Evolutionary conservation across 352 stramenopile genomes (phyloP).

Genomic region (Globisporangium nunn): DNA sequence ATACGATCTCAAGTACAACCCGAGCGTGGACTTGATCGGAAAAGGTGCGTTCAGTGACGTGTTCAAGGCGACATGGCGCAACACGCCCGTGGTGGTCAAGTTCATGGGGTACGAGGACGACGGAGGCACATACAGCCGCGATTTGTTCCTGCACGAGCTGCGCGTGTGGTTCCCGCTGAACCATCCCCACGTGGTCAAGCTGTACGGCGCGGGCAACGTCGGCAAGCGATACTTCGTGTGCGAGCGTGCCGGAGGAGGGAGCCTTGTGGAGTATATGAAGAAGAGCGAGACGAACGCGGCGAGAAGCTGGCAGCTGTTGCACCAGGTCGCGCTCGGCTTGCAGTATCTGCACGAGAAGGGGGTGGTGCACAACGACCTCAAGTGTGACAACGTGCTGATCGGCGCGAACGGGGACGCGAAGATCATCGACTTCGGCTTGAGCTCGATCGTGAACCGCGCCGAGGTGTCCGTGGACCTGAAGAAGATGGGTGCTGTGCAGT

Average conservation of each 20-base stretch:
- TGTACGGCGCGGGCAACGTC: not conserved
- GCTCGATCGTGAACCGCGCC: not conserved
- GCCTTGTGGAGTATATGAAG: not conserved
- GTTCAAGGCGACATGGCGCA: constrained; percentile 1
- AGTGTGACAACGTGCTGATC: not conserved
- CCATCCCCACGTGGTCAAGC: not conserved
- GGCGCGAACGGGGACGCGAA: not conserved
- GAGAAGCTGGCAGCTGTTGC: not conserved
- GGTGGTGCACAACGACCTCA: not conserved
- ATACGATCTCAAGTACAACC: not conserved
- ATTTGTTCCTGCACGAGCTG: not conserved
- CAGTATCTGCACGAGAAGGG: not conserved
- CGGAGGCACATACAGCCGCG: not conserved
- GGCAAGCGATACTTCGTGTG: not conserved
- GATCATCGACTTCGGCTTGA: not conserved
- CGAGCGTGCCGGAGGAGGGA: not conserved
- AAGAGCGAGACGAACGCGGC: not conserved
- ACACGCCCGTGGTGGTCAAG: not conserved
- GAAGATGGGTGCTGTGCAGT: not conserved
- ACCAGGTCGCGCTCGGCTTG: not conserved
- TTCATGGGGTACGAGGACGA: not conserved
- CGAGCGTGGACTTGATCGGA: not conserved
- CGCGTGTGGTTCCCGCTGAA: not conserved
- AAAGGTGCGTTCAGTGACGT: not conserved
- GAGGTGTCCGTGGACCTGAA: not conserved